Conservation (phyloP, 805 yeast genomes). For the Torulaspora indica region DNA sequence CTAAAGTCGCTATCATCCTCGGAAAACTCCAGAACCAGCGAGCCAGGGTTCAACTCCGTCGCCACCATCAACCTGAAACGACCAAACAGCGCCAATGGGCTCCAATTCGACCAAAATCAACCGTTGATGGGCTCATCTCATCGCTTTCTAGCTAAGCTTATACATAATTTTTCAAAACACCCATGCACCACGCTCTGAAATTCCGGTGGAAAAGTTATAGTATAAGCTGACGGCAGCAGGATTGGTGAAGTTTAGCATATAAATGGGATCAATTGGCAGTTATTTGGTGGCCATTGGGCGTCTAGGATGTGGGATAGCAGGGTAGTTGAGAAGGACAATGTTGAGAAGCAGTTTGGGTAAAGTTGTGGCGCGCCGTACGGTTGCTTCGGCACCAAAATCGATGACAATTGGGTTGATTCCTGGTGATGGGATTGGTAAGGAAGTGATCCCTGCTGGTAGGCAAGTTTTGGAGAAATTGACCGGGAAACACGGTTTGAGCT, state of each 20-base stretch:
- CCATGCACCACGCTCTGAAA: slow-evolving; percentile 5
- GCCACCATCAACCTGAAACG: background rate
- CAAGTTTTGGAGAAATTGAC: slow-evolving; percentile 81
- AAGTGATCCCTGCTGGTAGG: slow-evolving; percentile 95
- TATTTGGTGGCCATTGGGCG: background rate
- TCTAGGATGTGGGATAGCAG: background rate
- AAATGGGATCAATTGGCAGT: slow-evolving; percentile 1
- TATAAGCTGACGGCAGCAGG: slow-evolving; percentile 6
- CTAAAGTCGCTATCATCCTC: slow-evolving; percentile 13
- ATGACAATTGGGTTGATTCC: slow-evolving; percentile 74
- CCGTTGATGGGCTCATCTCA: slow-evolving; percentile 3
- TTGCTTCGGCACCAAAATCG: slow-evolving; percentile 40
- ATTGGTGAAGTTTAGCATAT: background rate
- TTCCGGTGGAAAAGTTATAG: slow-evolving; percentile 12
- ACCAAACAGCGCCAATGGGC: background rate
- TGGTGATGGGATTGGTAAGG: slow-evolving; percentile 98
- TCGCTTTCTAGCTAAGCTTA: background rate
- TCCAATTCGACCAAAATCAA: background rate
- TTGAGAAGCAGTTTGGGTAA: slow-evolving; percentile 28
- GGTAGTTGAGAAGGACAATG: slow-evolving; percentile 17
- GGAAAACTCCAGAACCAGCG: slow-evolving; percentile 13
- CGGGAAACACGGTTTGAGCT: slow-evolving; percentile 65
- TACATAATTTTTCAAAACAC: slow-evolving; percentile 9
- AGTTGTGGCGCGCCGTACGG: slow-evolving; percentile 32
- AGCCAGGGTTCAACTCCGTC: slow-evolving; percentile 4